Evolutionary conservation across 2,329 filamentous ascomycete genomes (phyloP).

Genomic region (Beauveria australis): DNA sequence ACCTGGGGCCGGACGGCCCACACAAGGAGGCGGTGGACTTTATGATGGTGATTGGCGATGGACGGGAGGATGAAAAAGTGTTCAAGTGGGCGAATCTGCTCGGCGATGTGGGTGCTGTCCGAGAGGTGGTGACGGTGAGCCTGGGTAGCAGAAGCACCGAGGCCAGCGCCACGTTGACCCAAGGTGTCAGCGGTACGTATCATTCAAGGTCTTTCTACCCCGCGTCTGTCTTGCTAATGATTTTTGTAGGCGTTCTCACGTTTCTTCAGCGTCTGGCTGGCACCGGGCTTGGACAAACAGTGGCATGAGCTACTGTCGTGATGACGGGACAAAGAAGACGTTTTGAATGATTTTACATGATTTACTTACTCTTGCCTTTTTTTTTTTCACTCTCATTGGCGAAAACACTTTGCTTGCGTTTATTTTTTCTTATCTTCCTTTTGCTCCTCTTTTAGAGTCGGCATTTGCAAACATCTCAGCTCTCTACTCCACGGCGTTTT

Average conservation of each 20-base stretch:
- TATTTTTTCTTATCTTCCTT: background rate
- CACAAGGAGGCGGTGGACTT: conserved; percentile 60
- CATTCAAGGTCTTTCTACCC: background rate
- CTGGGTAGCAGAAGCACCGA: conserved; percentile 83
- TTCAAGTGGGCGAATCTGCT: conserved; percentile 90
- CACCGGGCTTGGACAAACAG: background rate
- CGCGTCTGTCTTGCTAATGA: background rate
- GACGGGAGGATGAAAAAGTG: conserved; percentile 86
- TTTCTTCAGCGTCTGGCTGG: conserved; percentile 23
- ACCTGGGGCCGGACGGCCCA: conserved; percentile 21
- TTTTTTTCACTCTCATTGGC: background rate
- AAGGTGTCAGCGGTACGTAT: conserved; percentile 77
- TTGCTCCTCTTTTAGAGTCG: background rate
- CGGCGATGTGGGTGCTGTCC: conserved; percentile 46
- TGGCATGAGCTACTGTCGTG: background rate
- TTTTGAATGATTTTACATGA: background rate
- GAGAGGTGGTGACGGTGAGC: conserved; percentile 75
- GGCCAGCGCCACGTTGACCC: conserved; percentile 75
- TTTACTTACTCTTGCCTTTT: background rate
- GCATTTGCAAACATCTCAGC: background rate
- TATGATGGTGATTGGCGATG: conserved; percentile 81
- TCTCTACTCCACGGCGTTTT: conserved; percentile 1
- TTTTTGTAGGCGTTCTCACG: conserved; percentile 15
- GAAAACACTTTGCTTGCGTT: conserved; percentile 3
- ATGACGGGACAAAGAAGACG: background rate